Base-by-base conservation (phyloP, 176 grass and related monocot species). In the Bolboschoenus planiculmis region DNA sequence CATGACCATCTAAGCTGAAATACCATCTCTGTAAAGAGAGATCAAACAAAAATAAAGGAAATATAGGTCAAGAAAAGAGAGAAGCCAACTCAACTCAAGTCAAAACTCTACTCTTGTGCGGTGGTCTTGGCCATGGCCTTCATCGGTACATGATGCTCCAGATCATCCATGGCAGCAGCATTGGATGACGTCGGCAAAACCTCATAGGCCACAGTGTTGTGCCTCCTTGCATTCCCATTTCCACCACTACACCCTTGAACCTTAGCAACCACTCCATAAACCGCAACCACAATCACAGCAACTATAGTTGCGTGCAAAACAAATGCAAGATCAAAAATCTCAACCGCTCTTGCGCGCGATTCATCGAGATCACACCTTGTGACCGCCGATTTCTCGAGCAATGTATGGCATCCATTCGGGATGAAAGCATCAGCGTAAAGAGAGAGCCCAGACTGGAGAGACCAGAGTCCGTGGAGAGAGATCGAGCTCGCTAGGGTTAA, bases 121-220 rank as follows among this genome's bases (percentile, higher is more conserved):
- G 57, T 82, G 36, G 33, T 82, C 56, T 65, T 82, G 10, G 56
- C 11, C 3, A 82, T 64, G 39, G 39, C 20, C 79, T 82, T 82
- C 79, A 82, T 82, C n/a, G 56, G 79, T n/a, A 82, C 79, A 82
- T 82, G 79, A 13, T 60, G 78, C 16, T 81, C 79, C 72, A 76
- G 31, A 18, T 76, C 72, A 82, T 82, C 79, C 36, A 82, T 27
- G 56, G 79, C 57, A 29, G 16, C 79, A 40, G 36, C 35, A 64
- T n/a, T 26, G 2, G 79, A 65, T 18, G 79, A 34, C 5, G 79
- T 82, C 0, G 79, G 79, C 79, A 82, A 82, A 31, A 60, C 79
- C 34, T 82, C 79, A 10, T 81, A 81, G 4, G 54, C 31, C 10
- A 15, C 55, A 56, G 8, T 56, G 37, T 81, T 81, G 42, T 30